These are phyloP conservation scores for Malus hybrid DNA, from an alignment of 331 rosid genomes.

Conservation along the genomic window DNA sequence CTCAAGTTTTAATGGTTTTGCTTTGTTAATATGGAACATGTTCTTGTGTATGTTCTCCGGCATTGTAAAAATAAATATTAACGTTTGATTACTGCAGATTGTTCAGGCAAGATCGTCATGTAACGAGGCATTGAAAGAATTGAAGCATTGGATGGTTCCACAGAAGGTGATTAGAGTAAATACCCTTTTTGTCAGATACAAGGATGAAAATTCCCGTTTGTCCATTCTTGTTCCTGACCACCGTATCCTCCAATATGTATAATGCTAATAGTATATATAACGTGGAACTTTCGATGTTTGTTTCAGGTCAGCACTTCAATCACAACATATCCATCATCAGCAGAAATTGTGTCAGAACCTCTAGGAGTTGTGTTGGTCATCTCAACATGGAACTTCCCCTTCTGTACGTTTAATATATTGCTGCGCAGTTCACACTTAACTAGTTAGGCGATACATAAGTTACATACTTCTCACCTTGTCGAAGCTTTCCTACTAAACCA, in stretches of 20 bases:
- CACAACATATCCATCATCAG: conserved; percentile 66
- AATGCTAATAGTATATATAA: too few species aligned
- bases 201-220: not conserved
- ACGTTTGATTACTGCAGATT: conserved; percentile 38
- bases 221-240: too few species aligned
- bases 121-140: conserved; percentile 48
- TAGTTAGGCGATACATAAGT: not conserved
- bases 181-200: not conserved
- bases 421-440: too few species aligned
- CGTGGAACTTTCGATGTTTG: not conserved
- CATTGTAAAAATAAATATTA: not conserved
- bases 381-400: conserved; percentile 89
- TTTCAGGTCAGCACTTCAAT: conserved; percentile 69
- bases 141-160: conserved; percentile 66
- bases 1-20: too few species aligned
- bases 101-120: conserved; percentile 49
- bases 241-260: not conserved
- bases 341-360: conserved; percentile 79
- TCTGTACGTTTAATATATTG: conserved; percentile 41
- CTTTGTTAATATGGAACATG: not conserved
- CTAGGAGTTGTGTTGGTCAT: conserved; percentile 81
- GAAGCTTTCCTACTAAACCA: not conserved
- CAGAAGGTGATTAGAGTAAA: conserved; percentile 38
- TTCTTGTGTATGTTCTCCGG: not conserved
- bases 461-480: not conserved